Evolutionary conservation across 257 asterid genomes (phyloP), one percentile per base, ranked within the genome.

Genomic region (Rubia yunnanensis): DNA sequence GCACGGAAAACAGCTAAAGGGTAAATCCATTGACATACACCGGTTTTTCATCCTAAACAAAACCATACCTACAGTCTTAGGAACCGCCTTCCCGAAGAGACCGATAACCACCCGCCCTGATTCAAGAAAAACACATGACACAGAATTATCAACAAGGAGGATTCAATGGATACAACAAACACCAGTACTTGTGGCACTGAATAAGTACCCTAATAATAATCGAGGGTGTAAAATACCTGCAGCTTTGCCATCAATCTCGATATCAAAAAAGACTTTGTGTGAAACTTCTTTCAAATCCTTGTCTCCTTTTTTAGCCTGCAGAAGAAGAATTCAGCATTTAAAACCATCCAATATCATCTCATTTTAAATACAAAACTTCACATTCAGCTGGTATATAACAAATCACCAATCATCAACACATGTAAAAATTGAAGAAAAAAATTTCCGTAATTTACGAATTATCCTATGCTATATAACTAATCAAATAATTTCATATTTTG

Each of bases 1-100:
- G 64, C 27, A 26, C 28, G 56, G 41, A 46, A 18, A n/a, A 26
- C 22, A 49, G 56, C 24, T 35, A 60, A 55, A 18, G 48, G 18
- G 32, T 2, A 65, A 55, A 39, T 49, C 15, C 30, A 72, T 67
- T 26, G 60, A 73, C 64, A 59, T 39, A 13, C 59, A 5, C 53
- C 27, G 7, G 55, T 17, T 10, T 17, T 30, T 63, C 64, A 64
- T 71, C 44, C 44, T 26, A 72, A 13, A 62, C 46, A 52, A 48
- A 53, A 69, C 27, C 77, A 63, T 79, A 92, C 97, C 99, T 83
- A 83, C 87, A 64, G 97, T 92, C 83, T 92, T 92, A 0, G 99
- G 97, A 67, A 92, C 99, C 58, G 97, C 78, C 54, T 89, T 86
- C 26, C 97, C 99, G 70, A 86, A 92, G 72, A 92, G 97, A 66